Base-by-base conservation (phyloP, 2,329 filamentous ascomycete species). In the Orbilia ellipsospora region DNA sequence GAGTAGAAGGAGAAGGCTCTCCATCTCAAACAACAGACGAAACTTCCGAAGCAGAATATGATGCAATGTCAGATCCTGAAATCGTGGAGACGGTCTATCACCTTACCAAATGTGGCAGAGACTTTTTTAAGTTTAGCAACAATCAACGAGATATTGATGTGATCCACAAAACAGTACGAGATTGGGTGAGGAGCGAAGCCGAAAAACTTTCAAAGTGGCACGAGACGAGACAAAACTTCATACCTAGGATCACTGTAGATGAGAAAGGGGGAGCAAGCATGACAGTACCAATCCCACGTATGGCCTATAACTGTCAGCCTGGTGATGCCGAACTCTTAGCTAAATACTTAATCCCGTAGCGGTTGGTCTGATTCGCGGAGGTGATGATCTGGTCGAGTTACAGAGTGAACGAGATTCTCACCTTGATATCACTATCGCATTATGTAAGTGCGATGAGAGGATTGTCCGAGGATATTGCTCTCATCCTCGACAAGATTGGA, bases 51-150 rank as follows among this genome's bases (percentile, higher is more conserved):
- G 4, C 15, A 54, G n/a, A 31, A 0, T 74, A 74, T 18, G 54
- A 75, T 44, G 28, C 72, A 7, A 69, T 75, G 59, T 20, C 44
- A 4, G 64, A 75, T n/a, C 72, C 72, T 3, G 72, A 75, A 36
- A 75, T 75, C 16, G 72, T 60, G 10, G 72, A 75, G 48, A 75
- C 64, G 2, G 16, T 75, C 15, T 75, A 69, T 40, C 64, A 75
- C 61, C 44, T 75, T 20, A 65, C 57, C n/a, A 69, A 59, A 36
- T 57, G 36, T 6, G 72, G 72, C 0, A 57, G 72, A 26, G 72
- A 75, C 15, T 75, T 75, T 16, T 69, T 75, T 18, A 75, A 75
- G 23, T 68, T 75, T 44, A 75, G 64, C 18, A 65, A 69, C 15
- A 69, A 75, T 12, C 57, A 64, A 16, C 52, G 1, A 18, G 31